Evolutionary conservation across 129 eudicot species (phyloP).

Genomic region (carrot (Daucus carota)): DNA sequence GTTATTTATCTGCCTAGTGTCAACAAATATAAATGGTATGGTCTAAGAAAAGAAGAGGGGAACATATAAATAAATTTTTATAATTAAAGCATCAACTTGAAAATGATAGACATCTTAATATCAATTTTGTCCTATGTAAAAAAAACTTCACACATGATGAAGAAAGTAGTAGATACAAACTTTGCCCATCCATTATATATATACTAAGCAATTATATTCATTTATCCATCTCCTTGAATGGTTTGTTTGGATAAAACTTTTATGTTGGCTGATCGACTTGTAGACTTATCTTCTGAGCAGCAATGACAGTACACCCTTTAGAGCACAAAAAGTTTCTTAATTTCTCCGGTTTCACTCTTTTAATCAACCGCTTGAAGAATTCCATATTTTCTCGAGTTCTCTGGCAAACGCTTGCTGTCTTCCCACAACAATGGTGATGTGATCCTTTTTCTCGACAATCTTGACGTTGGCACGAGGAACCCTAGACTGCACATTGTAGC

Average conservation of each 20-base stretch:
- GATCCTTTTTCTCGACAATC: slow-evolving; percentile 67
- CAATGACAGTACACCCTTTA: neutral
- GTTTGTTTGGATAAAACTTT: slow-evolving; percentile 12
- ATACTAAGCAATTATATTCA: neutral
- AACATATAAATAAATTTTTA: neutral
- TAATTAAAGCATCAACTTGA: neutral
- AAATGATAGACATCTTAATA: neutral
- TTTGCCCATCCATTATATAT: neutral
- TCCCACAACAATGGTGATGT: slow-evolving; percentile 81
- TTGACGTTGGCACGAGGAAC: slow-evolving; percentile 61
- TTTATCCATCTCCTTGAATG: slow-evolving; percentile 10
- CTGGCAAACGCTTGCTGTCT: slow-evolving; percentile 76
- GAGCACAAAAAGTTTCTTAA: neutral
- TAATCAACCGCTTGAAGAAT: slow-evolving; percentile 11
- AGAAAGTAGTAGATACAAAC: slow-evolving; percentile 7
- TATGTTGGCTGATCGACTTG: neutral
- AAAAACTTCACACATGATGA: slow-evolving; percentile 8
- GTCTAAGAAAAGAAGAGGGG: neutral
- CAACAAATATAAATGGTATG: neutral
- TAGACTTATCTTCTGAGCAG: neutral
- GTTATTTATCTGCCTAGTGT: too few species aligned
- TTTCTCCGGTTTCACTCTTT: neutral
- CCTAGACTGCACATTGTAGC: slow-evolving; percentile 56
- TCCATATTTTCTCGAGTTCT: slow-evolving; percentile 89
- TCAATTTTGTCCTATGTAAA: neutral